A percentile compares a stretch with the other conserved stretches of the same genome.
Evolutionary conservation across 2,329 filamentous ascomycete genomes (phyloP).

Genomic region (Alternaria novae-zelandiae): DNA sequence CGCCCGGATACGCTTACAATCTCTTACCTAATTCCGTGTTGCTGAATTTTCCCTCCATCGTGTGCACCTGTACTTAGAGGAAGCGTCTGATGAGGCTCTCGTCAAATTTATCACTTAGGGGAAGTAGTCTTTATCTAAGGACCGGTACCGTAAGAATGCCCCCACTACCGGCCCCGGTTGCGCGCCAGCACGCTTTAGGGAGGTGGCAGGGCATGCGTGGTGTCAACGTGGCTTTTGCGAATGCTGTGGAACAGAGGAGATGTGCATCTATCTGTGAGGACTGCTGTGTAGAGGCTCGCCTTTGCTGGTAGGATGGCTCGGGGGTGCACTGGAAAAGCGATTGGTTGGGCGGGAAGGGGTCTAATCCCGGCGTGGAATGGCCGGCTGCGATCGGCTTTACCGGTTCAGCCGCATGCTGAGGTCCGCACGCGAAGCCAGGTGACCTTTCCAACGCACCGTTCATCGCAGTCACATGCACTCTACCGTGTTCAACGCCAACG

Average conservation of each 20-base stretch:
- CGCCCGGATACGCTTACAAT: constrained; percentile 22
- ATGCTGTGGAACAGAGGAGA: not conserved
- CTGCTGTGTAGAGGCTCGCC: not conserved
- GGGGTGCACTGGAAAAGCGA: not conserved
- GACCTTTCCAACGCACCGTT: constrained; percentile 10
- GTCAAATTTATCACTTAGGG: constrained; percentile 40
- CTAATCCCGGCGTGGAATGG: not conserved
- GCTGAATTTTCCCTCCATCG: constrained; percentile 34
- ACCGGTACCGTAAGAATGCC: constrained; percentile 10
- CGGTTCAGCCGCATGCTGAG: not conserved
- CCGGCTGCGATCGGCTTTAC: constrained; percentile 19
- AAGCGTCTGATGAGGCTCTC: constrained; percentile 28
- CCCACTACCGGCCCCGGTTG: not conserved
- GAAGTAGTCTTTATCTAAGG: constrained; percentile 31
- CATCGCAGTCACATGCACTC: not conserved
- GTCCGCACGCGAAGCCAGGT: constrained; percentile 12
- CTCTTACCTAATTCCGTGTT: constrained; percentile 45
- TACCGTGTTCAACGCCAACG: not conserved
- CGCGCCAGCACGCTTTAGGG: constrained; percentile 26
- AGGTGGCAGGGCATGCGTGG: constrained; percentile 11
- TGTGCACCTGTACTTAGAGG: constrained; percentile 44
- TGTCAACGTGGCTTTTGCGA: not conserved
- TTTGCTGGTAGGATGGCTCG: not conserved
- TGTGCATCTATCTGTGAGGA: not conserved
- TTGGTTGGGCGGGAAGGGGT: not conserved